Evolutionary conservation across 768 basidiomycete species (phyloP).

Genomic region (Saitozyma sp.): DNA sequence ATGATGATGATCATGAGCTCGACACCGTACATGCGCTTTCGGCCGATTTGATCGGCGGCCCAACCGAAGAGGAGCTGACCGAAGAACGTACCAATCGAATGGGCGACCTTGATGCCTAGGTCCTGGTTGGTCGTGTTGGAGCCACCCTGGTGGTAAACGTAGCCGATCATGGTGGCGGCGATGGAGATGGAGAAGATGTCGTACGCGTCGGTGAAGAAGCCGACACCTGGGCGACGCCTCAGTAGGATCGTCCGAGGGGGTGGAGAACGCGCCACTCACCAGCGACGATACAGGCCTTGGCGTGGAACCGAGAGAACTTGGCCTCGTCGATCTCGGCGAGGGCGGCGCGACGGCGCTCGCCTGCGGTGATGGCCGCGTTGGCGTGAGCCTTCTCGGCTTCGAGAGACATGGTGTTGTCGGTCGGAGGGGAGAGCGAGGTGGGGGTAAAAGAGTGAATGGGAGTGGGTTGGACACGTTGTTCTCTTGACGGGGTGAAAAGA

Average conservation of each 20-base stretch:
- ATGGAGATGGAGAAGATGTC: conserved; percentile 84
- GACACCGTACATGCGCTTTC: conserved; percentile 57
- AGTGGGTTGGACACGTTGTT: too few species aligned
- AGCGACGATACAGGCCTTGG: conserved; percentile 57
- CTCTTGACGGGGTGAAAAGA: too few species aligned
- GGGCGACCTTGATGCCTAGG: conserved; percentile 52
- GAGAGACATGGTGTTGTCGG: too few species aligned
- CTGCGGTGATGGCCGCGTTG: conserved; percentile 18
- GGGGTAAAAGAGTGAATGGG: too few species aligned
- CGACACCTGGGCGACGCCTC: too few species aligned
- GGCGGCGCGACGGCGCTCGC: conserved; percentile 71
- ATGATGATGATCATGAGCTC: conserved; percentile 53
- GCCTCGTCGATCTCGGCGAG: conserved; percentile 85
- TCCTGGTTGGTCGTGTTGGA: conserved; percentile 63
- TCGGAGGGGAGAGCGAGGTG: too few species aligned
- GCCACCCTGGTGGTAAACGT: conserved; percentile 49
- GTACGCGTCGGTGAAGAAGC: conserved; percentile 74
- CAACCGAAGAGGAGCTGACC: too few species aligned
- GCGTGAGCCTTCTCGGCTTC: conserved; percentile 5
- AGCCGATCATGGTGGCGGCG: conserved; percentile 75
- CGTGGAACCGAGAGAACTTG: conserved; percentile 83
- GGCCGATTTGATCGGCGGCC: conserved; percentile 52
- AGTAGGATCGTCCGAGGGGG: too few species aligned
- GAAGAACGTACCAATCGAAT: conserved; percentile 52
- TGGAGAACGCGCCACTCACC: too few species aligned